phyloP scores from a whole-genome alignment of 345 rosid genomes.

The Euphorbia tirucalli region DNA sequence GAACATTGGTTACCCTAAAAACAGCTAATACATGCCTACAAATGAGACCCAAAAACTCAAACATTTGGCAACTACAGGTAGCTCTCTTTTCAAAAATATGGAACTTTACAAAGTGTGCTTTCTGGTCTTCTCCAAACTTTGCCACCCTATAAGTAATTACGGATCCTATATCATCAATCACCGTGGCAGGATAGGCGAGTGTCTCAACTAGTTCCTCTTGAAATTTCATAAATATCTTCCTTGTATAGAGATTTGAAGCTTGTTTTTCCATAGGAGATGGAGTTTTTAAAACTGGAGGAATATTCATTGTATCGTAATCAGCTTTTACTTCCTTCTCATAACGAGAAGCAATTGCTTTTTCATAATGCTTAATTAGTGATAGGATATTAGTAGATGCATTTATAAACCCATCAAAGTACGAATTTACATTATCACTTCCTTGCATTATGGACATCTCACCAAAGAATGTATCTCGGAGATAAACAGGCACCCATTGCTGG shows the following conservation, averaged over 20 bases:
- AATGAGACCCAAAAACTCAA: constrained; percentile 49
- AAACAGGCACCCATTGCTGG: constrained; percentile 45
- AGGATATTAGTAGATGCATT: constrained; percentile 44
- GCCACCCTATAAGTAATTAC: constrained; percentile 36
- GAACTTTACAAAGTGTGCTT: constrained; percentile 34
- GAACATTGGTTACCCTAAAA: constrained; percentile 49
- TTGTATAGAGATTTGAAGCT: constrained; percentile 43
- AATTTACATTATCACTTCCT: constrained; percentile 35
- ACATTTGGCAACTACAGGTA: constrained; percentile 49
- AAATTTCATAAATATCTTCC: constrained; percentile 42
- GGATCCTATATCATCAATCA: constrained; percentile 32
- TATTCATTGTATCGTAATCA: constrained; percentile 40
- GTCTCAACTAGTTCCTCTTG: constrained; percentile 53
- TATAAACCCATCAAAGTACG: constrained; percentile 52
- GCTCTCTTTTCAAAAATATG: constrained; percentile 41
- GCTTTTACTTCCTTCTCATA: constrained; percentile 49
- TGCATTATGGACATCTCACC: constrained; percentile 38
- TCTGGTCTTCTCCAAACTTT: constrained; percentile 44
- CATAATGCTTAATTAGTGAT: constrained; percentile 38
- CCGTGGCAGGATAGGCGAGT: constrained; percentile 40
- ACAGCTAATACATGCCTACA: constrained; percentile 46
- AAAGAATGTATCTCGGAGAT: constrained; percentile 41
- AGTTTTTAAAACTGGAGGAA: constrained; percentile 38
- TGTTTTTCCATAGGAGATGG: constrained; percentile 58
- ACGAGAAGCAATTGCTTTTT: constrained; percentile 35